Base-by-base conservation (phyloP, 345 rosid species). In the Linum usitatissimum region DNA sequence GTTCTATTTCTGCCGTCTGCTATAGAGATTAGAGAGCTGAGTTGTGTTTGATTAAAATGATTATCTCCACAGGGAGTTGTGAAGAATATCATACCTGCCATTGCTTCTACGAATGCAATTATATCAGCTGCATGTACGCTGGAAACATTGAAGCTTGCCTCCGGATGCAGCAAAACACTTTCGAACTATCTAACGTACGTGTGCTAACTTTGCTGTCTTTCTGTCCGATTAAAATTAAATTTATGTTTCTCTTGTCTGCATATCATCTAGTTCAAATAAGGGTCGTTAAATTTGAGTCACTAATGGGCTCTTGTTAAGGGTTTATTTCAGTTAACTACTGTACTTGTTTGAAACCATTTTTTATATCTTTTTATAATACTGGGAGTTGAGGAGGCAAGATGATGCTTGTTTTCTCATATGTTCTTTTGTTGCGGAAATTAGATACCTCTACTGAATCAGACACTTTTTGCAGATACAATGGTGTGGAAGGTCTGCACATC, bases 61-160 rank as follows among this genome's bases (percentile, higher is more conserved):
- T 62, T 53, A 34, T 20, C 48, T 53, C 57, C 51, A 9, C 76
- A 92, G 97, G 98, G 98, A 56, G 98, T 92, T 61, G 93, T 89
- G 72, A 89, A 90, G 79, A 93, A 93, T 73, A 93, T 93, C 34
- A 87, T 93, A 70, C 99, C 96, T 34, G 99, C 99, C 9, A 93
- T 93, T 79, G 99, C 99, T 69, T 93, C 97, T 60, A 93, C 99
- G 66, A 93, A 93, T 70, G 99, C 97, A 10, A 81, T 93, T 71
- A 79, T 93, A 67, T 87, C 99, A 60, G 97, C 92, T 48, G 92
- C 92, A 15, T 93, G 99, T 75, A 80, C 94, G 2, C 80, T 93
- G 70, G 97, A 93, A 78, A 87, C 96, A 66, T 84, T 93, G 84
- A 93, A 90, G 84, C 79, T 93, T 75, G 91, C 78, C 55, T 87